Percentiles rank a stretch among this genome's conserved stretches.
Evolutionary conservation across 1,284 basidiomycete genomes (phyloP).

Genomic region (Cryptococcus amylolentus): DNA sequence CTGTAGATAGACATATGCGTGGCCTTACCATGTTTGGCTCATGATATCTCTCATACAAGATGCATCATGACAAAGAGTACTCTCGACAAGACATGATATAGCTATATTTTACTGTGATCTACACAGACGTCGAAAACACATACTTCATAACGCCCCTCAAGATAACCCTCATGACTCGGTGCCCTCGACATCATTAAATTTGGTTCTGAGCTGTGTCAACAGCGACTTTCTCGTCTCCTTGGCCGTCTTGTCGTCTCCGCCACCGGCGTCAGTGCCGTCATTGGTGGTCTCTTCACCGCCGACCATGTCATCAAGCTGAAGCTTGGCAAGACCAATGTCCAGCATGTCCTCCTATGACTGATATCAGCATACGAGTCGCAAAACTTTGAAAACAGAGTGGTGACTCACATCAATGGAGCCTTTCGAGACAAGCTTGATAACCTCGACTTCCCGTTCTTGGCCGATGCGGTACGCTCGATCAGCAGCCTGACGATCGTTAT

Average conservation of each 20-base stretch:
- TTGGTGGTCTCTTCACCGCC: slow-evolving; percentile 58
- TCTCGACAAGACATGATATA: neutral
- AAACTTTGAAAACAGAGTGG: neutral
- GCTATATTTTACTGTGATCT: neutral
- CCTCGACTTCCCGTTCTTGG: slow-evolving; percentile 48
- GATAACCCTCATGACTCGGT: neutral
- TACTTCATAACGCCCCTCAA: neutral
- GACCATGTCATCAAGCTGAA: slow-evolving; percentile 86
- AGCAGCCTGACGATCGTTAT: slow-evolving; percentile 87
- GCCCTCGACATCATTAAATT: slow-evolving; percentile 49
- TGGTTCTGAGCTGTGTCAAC: slow-evolving; percentile 72
- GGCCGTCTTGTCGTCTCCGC: slow-evolving; percentile 58
- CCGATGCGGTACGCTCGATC: slow-evolving; percentile 95
- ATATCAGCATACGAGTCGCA: neutral
- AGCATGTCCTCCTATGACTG: slow-evolving; percentile 74
- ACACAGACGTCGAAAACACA: neutral
- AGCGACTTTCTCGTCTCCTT: slow-evolving; percentile 72
- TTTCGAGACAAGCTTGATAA: slow-evolving; percentile 88
- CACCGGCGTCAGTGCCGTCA: slow-evolving; percentile 40
- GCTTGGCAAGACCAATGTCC: slow-evolving; percentile 80
- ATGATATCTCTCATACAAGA: slow-evolving; percentile 9
- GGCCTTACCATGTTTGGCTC: slow-evolving; percentile 47
- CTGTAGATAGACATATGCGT: slow-evolving; percentile 69
- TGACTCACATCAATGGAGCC: slow-evolving; percentile 73
- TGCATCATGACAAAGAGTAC: neutral